phyloP scores from a whole-genome alignment of 1,284 basidiomycete species.

The Trametes versicolor region DNA sequence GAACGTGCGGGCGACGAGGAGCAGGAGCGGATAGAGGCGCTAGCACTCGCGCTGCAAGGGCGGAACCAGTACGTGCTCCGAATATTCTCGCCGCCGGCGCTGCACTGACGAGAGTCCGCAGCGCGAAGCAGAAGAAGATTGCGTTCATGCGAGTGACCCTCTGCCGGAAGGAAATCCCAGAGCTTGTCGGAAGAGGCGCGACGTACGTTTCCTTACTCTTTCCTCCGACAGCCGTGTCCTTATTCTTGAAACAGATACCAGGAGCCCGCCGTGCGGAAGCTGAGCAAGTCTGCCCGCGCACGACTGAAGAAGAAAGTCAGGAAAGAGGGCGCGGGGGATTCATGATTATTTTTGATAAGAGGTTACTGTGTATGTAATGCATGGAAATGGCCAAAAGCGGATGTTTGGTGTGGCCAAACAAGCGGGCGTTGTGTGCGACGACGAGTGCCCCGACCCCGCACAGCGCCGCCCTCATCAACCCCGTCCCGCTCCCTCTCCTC shows the following conservation, averaged over 20 bases:
- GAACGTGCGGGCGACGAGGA: constrained; percentile 39
- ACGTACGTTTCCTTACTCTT: constrained; percentile 56
- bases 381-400: constrained; percentile 21
- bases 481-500: constrained; percentile 7
- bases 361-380: constrained; percentile 5
- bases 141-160: constrained; percentile 84
- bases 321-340: constrained; percentile 37
- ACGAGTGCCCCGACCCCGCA: constrained; percentile 17
- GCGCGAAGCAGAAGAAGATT: constrained; percentile 61
- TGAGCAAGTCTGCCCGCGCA: constrained; percentile 67
- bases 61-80: constrained; percentile 66
- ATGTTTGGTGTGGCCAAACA: constrained; percentile 29
- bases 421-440: constrained; percentile 14
- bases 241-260: constrained; percentile 58
- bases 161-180: constrained; percentile 57
- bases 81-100: neutral
- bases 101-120: constrained; percentile 2
- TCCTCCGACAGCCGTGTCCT: neutral
- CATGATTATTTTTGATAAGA: constrained; percentile 15
- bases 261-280: constrained; percentile 57
- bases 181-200: constrained; percentile 51
- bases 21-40: constrained; percentile 48
- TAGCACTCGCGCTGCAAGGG: constrained; percentile 52
- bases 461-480: constrained; percentile 20
- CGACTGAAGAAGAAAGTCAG: constrained; percentile 59